Percentiles rank a stretch among this genome's conserved stretches.
These are phyloP conservation scores for Geranomyces michiganensis DNA, from an alignment of 192 early-diverging fungal genomes.

Conservation along the genomic window DNA sequence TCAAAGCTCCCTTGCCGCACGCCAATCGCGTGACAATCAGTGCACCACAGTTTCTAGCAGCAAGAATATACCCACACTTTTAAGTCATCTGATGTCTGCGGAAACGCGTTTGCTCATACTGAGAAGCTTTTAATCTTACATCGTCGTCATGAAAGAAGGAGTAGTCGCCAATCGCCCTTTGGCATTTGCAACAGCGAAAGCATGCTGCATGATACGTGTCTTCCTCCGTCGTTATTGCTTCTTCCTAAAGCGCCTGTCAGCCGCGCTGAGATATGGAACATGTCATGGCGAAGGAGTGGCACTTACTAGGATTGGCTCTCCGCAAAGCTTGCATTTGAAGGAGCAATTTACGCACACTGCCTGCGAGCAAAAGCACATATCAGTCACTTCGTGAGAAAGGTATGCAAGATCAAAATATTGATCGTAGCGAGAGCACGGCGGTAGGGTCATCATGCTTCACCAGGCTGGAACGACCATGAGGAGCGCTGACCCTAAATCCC, in stretches of 20 bases:
- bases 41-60: constrained; percentile 21
- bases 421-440: too few species aligned
- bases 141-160: constrained; percentile 28
- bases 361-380: constrained; percentile 2
- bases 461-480: too few species aligned
- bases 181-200: constrained; percentile 32
- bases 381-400: too few species aligned
- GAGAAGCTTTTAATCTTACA: too few species aligned
- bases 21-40: constrained; percentile 1
- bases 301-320: constrained; percentile 28
- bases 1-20: not conserved
- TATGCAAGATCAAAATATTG: too few species aligned
- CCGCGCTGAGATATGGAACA: too few species aligned
- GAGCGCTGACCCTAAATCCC: too few species aligned
- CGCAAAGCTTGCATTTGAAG: constrained; percentile 34
- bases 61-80: not conserved
- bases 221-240: constrained; percentile 33
- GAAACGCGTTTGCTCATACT: not conserved
- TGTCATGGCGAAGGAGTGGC: too few species aligned
- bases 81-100: not conserved
- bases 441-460: too few species aligned
- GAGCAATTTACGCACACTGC: constrained; percentile 32
- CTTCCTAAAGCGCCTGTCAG: constrained; percentile 7
- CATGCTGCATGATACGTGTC: constrained; percentile 37
- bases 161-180: constrained; percentile 25